A percentile compares a stretch with the other conserved stretches of the same genome.
Conservation (phyloP, 345 rosid species). For the Durio zibethinus region DNA sequence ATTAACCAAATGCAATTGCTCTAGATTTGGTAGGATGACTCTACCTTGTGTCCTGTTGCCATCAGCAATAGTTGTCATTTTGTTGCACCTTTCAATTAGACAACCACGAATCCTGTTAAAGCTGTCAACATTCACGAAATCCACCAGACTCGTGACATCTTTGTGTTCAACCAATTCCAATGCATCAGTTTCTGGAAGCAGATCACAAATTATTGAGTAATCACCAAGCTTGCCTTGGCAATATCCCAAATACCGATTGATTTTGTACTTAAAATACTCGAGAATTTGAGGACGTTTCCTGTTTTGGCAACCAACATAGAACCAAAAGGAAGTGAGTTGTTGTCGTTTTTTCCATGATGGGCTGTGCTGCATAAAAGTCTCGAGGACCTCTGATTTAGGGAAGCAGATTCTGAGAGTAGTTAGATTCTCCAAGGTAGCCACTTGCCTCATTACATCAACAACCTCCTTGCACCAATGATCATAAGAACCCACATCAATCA, state of each 20-base stretch:
- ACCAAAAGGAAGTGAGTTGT: slow-evolving; percentile 16
- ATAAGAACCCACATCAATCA: slow-evolving; percentile 19
- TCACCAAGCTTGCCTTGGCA: neutral
- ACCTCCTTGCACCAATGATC: slow-evolving; percentile 19
- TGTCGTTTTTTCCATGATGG: slow-evolving; percentile 12
- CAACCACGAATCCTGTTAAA: slow-evolving; percentile 14
- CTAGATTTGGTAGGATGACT: slow-evolving; percentile 3
- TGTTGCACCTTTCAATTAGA: slow-evolving; percentile 4
- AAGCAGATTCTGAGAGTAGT: slow-evolving; percentile 19
- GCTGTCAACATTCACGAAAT: slow-evolving; percentile 4
- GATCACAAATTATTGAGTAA: slow-evolving; percentile 4
- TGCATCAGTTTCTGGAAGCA: slow-evolving; percentile 30
- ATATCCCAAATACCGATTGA: slow-evolving; percentile 14
- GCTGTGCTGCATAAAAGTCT: slow-evolving; percentile 13
- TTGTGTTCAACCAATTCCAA: slow-evolving; percentile 28
- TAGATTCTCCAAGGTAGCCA: slow-evolving; percentile 16
- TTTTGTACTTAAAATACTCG: slow-evolving; percentile 5
- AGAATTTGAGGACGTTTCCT: slow-evolving; percentile 10
- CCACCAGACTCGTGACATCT: slow-evolving; percentile 21
- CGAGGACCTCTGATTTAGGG: slow-evolving; percentile 4
- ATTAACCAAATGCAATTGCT: slow-evolving; percentile 6
- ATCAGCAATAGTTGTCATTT: slow-evolving; percentile 13
- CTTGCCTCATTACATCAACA: neutral
- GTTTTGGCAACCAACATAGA: slow-evolving; percentile 14
- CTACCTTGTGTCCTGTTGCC: neutral